A percentile compares a stretch with the other conserved stretches of the same genome.
Evolutionary conservation across 495 filamentous ascomycete species (phyloP).

Genomic region (Tuber microsphaerosporum): DNA sequence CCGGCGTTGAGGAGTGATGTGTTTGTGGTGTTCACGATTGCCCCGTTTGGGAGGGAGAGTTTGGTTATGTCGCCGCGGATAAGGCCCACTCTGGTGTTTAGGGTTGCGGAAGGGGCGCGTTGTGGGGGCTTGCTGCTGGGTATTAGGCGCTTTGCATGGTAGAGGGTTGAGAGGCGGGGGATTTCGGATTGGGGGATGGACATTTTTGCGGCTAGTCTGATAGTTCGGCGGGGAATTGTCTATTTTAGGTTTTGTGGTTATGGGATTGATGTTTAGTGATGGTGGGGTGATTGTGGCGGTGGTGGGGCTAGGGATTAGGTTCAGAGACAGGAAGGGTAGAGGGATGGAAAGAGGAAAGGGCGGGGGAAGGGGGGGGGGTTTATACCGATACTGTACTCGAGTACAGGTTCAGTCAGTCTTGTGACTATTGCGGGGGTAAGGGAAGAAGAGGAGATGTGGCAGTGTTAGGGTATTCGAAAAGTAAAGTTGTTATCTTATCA

Average conservation of each 20-base stretch:
- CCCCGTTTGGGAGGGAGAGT: slow-evolving; percentile 57
- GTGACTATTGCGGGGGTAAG: not conserved
- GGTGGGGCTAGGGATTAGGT: slow-evolving; percentile 14
- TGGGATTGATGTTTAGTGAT: slow-evolving; percentile 19
- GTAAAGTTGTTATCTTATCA: not conserved
- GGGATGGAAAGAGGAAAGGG: slow-evolving; percentile 1
- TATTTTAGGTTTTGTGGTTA: not conserved
- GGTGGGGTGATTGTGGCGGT: slow-evolving; percentile 25
- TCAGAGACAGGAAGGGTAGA: slow-evolving; percentile 10
- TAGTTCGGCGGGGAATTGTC: not conserved
- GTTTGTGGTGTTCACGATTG: slow-evolving; percentile 93
- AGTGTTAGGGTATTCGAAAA: not conserved
- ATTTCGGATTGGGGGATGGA: slow-evolving; percentile 27
- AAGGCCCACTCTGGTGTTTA: slow-evolving; percentile 67
- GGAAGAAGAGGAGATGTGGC: not conserved
- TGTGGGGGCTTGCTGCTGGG: slow-evolving; percentile 36
- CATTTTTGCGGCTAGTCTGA: slow-evolving; percentile 2
- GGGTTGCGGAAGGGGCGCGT: slow-evolving; percentile 45
- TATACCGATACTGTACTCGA: not conserved
- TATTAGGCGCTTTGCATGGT: slow-evolving; percentile 41
- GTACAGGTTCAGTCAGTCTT: not conserved
- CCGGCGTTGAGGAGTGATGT: slow-evolving; percentile 69
- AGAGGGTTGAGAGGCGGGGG: slow-evolving; percentile 36
- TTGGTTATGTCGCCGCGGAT: slow-evolving; percentile 77
- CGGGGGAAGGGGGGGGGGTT: slow-evolving; percentile 10